Evolutionary conservation across 805 yeast genomes (phyloP), one percentile per base, ranked within the genome.

Genomic region (Wickerhamiella azymoides): DNA sequence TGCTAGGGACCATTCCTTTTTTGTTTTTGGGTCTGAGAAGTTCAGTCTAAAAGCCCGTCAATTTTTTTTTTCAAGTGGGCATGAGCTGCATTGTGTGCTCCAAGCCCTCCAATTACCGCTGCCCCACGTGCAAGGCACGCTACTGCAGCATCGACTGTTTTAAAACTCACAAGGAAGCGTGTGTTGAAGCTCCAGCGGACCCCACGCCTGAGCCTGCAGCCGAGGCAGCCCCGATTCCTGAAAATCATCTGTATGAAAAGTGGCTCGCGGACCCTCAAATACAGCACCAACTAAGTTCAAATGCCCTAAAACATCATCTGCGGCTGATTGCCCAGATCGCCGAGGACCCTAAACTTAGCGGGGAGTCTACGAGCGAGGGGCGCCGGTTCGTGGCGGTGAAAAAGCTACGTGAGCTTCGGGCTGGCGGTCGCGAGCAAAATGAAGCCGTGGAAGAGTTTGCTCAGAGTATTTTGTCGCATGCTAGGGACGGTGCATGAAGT

Each of bases 401-500:
- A 52, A 77, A 80, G 52, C 63, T 84, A 9, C 67, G 74, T 7
- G 76, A 74, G 45, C 62, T 84, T 13, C 62, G 94, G 28, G 57
- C 56, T 2, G 79, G 80, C 5, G 94, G 94, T 0, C 46, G 66
- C 0, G 84, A 83, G 52, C 74, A 73, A 42, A 84, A 84, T 55
- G 75, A 67, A 50, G 61, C 78, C 19, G 76, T 84, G 3, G 88
- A 82, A 57, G 89, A 81, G 52, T 81, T 83, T 60, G 73, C 78
- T 13, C 58, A 57, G 10, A 5, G 24, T 5, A 48, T 52, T 14
- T 10, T 42, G 18, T 32, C 11, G 21, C 35, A 27, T 5, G 5
- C 14, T 16, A 19, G n/a, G n/a, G 24, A 17, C 7, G 13, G 37
- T 11, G 33, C 33, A 30, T 30, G 16, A 30, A 30, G 33, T 30